phyloP scores from a whole-genome alignment of 441 rosid genomes.

The Erodium texanum region DNA sequence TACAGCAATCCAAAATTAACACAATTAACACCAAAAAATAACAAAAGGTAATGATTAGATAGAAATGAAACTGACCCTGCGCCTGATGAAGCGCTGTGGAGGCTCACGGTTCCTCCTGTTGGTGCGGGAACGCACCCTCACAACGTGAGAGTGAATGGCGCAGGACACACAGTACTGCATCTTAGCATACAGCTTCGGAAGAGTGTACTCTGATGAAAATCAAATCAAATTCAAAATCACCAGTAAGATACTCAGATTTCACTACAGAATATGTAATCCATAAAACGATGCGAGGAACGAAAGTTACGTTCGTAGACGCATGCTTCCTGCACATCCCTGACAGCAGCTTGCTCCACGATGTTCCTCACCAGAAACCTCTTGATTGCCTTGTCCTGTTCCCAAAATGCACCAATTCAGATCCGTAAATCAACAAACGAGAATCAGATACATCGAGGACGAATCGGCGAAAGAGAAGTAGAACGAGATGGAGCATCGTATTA shows the following conservation, averaged over 20 bases:
- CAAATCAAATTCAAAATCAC: neutral
- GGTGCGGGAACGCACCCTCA: conserved; percentile 75
- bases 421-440: neutral
- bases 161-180: conserved; percentile 30
- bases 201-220: conserved; percentile 43
- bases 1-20: neutral
- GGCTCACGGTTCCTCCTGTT: conserved; percentile 79
- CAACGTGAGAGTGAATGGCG: conserved; percentile 87
- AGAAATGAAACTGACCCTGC: conserved; percentile 43
- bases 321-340: conserved; percentile 88
- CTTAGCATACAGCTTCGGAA: conserved; percentile 44
- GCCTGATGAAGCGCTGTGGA: conserved; percentile 72
- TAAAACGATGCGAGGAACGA: neutral
- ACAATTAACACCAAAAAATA: neutral
- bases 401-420: neutral
- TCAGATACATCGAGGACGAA: neutral
- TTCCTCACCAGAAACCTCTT: conserved; percentile 91
- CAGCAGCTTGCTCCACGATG: conserved; percentile 93
- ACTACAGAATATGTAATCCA: too few relatives aligned
- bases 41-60: neutral
- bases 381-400: conserved; percentile 64
- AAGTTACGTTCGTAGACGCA: conserved; percentile 78
- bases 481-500: neutral
- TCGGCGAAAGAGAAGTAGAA: neutral
- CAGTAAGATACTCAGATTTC: too few relatives aligned